These are phyloP conservation scores for Agroathelia rolfsii DNA, from an alignment of 1,284 basidiomycete species.

Conservation along the genomic window DNA sequence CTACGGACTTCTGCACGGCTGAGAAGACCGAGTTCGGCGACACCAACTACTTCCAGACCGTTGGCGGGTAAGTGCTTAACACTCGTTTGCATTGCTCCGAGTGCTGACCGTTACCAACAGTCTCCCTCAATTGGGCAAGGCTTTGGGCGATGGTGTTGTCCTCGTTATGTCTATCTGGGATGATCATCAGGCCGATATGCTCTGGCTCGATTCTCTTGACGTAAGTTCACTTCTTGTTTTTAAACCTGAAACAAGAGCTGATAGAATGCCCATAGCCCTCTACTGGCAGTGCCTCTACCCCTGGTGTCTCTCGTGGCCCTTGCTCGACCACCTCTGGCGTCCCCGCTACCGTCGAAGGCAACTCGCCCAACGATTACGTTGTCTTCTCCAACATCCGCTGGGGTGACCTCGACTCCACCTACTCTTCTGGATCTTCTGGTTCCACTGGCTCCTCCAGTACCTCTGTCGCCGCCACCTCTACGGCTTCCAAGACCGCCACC, in stretches of 20 bases:
- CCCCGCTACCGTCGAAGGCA: slow-evolving; percentile 35
- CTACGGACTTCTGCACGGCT: slow-evolving; percentile 29
- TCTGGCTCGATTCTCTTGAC: slow-evolving; percentile 60
- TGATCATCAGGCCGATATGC: slow-evolving; percentile 46
- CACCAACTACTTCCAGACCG: slow-evolving; percentile 32
- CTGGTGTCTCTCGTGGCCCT: slow-evolving; percentile 43
- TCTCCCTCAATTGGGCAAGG: slow-evolving; percentile 31
- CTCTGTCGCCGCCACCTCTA: too few relatives aligned
- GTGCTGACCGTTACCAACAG: too few relatives aligned
- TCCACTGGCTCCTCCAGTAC: too few relatives aligned
- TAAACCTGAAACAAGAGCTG: too few relatives aligned
- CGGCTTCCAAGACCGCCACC: too few relatives aligned
- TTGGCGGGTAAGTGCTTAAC: too few relatives aligned
- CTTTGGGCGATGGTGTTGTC: slow-evolving; percentile 39
- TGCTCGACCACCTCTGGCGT: slow-evolving; percentile 39
- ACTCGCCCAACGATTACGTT: slow-evolving; percentile 31
- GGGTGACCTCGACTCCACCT: slow-evolving; percentile 44
- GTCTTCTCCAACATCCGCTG: slow-evolving; percentile 49
- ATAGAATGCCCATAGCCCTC: slow-evolving; percentile 43
- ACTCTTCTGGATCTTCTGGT: too few relatives aligned
- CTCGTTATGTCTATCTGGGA: slow-evolving; percentile 48
- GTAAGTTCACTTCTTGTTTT: too few relatives aligned
- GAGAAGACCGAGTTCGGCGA: slow-evolving; percentile 34
- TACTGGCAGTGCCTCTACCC: slow-evolving; percentile 25
- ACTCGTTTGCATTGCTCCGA: too few relatives aligned